Evolutionary conservation across 345 rosid genomes (phyloP), one percentile per base, ranked within the genome.

Genomic region (Aegle marmelos): DNA sequence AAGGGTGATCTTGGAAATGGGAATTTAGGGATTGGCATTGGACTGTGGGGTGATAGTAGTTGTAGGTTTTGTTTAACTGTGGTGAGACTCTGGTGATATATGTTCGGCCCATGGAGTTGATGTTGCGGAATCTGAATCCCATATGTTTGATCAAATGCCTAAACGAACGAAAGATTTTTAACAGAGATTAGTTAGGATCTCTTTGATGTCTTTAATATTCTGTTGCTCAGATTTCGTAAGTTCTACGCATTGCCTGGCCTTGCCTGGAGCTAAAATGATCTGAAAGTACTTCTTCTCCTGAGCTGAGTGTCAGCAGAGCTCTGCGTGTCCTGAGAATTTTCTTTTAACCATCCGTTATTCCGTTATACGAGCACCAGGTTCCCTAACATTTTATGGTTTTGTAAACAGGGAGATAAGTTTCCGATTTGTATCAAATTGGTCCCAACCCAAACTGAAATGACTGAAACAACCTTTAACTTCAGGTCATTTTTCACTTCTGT

Each of bases 121-220:
- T 76, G 53, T 76, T 72, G 74, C 61, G 71, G 69, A 86, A 79
- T 82, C 94, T 85, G 78, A 86, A 86, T 62, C 89, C 88, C 94
- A 92, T 90, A 24, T 48, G 53, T 19, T 60, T 59, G 58, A 41
- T 36, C 27, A 25, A 34, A 36, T 34, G 58, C 6, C 57, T 53
- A 5, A 53, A 5, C 24, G 28, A 37, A 67, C 48, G 14, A 17
- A 41, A 68, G 2, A 70, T 25, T 2, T 45, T 45, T 6, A 30
- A 11, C 17, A 13, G 9, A 25, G 9, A 6, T 22, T 4, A 57
- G 11, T 56, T 56, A 70, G 61, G 74, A 39, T 31, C 54, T 53
- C 33, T 39, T 10, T 24, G 28, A 24, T 31, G 53, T 53, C 33
- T 39, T 10, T 24, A 19, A 24, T n/a, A n/a, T 10, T 22, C 9